Evolutionary conservation across 2,329 filamentous ascomycete species (phyloP), one percentile per base, ranked within the genome.

Genomic region (Colletotrichum navitas): DNA sequence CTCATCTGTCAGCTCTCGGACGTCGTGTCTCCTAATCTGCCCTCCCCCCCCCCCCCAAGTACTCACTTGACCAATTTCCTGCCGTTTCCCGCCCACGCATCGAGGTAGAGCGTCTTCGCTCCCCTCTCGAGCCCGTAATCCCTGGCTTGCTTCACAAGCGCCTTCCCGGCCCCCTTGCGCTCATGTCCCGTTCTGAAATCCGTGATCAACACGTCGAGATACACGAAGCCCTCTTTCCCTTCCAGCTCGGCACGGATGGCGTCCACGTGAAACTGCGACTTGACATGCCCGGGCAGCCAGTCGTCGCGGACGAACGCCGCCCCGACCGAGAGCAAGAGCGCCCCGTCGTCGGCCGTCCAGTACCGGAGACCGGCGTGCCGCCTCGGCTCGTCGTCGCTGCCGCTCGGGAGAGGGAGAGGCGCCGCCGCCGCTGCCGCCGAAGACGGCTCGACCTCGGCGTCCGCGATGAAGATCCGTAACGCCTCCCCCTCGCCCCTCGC

Each of bases 401-500:
- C 39, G 39, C 39, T 41, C 14, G 14, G 39, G 14, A 16, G 0
- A 41, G 34, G 60, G 52, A 36, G 34, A 12, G 34, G 39, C 26
- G 11, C 26, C 51, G 24, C 54, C 39, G 18, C 36, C 36, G 36
- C 11, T 12, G 14, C 12, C 4, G 39, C 16, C 39, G 39, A 41
- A 5, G 39, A 21, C n/a, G 43, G 74, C n/a, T 24, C 74, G 21
- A 72, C 68, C 18, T 75, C 72, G 63, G 73, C 73, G 59, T 81
- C 77, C n/a, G 77, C 77, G 39, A 80, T 71, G 51, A 80, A 79
- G 14, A 74, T 71, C 56, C 75, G 74, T 26, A 79, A 54, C 32
- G 72, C 76, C 36, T 79, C 76, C 1, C 64, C 76, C 12, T 64
- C 45, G 12, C 73, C 76, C 5, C 71, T 75, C n/a, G 51, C 41